Base-by-base conservation (phyloP, 768 basidiomycete genomes). In the Leccinellum rugosiceps region DNA sequence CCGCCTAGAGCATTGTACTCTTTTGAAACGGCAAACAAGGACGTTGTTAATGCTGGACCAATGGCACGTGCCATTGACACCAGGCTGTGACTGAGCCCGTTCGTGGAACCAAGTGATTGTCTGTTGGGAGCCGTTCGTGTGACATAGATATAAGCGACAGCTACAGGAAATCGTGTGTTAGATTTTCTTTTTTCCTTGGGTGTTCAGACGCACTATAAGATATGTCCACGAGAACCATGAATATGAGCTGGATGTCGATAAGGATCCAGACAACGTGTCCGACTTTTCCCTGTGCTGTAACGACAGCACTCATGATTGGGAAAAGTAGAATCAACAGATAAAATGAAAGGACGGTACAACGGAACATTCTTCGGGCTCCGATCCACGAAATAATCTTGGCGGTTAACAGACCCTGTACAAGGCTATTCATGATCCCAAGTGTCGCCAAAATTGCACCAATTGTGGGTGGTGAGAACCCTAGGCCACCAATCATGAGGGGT, bases 61-160 rank as follows among this genome's bases (percentile, higher is more conserved):
- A 83, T 72, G 1, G 80, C 80, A 44, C 80, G 76, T 0, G 77
- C 75, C 6, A 78, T 68, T 3, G 80, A 76, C 3, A 74, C 75
- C 2, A 74, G 69, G 14, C 76, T 81, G 26, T 85, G 83, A 3
- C 78, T 74, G 21, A 85, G 70, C 2, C 85, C 85, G 56, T 86
- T 83, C 2, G 79, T 80, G 6, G 83, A 79, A 7, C 84, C 84
- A 6, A 86, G 74, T 0, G 82, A 80, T 19, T 72, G 74, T 52
- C 75, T 78, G 56, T 78, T 79, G 0, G 85, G 83, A 1, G 83
- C 73, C 1, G 82, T 78, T 28, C 76, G 74, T 3, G 79, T 83
- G 51, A 84, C 70, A 56, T 78, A 83, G 60, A 85, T 77, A 51
- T 79, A 80, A 19, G 80, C 76, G 43, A 79, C 79, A 23, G 77